These are phyloP conservation scores for Solanum ahanhuiri DNA, from an alignment of 257 asterid genomes.

Conservation along the genomic window DNA sequence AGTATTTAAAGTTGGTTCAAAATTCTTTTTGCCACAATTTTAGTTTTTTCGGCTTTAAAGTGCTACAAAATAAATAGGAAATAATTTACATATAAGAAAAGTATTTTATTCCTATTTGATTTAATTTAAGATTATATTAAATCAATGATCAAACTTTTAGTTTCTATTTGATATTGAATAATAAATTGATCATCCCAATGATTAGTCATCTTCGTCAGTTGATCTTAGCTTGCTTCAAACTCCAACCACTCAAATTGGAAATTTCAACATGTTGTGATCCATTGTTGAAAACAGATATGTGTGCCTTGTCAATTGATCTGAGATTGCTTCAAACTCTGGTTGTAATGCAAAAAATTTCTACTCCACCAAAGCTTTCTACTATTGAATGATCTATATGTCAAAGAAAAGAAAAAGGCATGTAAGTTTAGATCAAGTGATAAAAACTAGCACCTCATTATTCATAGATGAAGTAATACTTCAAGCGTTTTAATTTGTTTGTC, in stretches of 20 bases:
- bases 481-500: too few relatives aligned
- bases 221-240: slow-evolving; percentile 10
- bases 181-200: neutral
- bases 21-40: neutral
- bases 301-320: neutral
- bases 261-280: slow-evolving; percentile 8
- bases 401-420: neutral
- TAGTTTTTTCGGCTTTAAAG: too few relatives aligned
- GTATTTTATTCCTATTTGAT: too few relatives aligned
- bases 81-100: too few relatives aligned
- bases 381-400: slow-evolving; percentile 22
- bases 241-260: slow-evolving; percentile 8
- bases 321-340: slow-evolving; percentile 11
- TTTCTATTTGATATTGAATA: neutral
- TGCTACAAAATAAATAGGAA: neutral
- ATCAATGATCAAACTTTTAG: neutral
- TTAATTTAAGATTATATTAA: too few relatives aligned
- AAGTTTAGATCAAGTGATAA: neutral
- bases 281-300: slow-evolving; percentile 11
- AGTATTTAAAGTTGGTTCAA: too few relatives aligned
- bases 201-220: neutral
- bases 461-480: neutral
- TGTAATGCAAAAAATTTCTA: slow-evolving; percentile 22
- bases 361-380: slow-evolving; percentile 22
- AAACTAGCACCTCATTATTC: neutral